Base-by-base conservation (phyloP, 441 rosid genomes). In the Populus hybrid region DNA sequence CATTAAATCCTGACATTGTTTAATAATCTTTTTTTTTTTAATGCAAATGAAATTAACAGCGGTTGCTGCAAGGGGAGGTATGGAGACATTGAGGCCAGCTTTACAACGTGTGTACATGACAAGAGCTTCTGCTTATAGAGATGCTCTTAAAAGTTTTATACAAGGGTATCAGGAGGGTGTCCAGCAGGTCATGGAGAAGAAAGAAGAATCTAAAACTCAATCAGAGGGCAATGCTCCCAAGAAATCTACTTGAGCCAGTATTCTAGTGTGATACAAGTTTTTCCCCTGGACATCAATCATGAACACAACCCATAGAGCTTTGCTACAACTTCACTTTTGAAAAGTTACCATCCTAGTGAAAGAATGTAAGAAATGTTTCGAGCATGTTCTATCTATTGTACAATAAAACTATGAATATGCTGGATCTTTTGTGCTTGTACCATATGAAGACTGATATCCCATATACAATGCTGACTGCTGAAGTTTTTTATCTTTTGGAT, bases 21-120 rank as follows among this genome's bases (percentile, higher is more conserved):
- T 69, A 16, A 14, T 50, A 50, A 14, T 14, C 20, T 9, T 0
- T 36, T 35, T 29, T 33, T 23, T 72, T 69, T 45, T 24, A 14
- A 14, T 78, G 77, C 64, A 21, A 83, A 74, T 56, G 75, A 81
- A 77, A 68, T 71, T 82, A 65, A 78, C 73, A 92, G 97, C 88
- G 56, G 90, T 94, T 76, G 99, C 99, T 86, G 93, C 97, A 59
- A 91, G 90, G 85, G 97, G 99, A 74, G 98, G 98, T 36, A 90
- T 89, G 93, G 99, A 94, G 90, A 90, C 97, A 33, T 79, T 94
- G 77, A 88, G 91, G 83, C 95, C 98, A 74, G 98, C 98, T 71
- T 90, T 90, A 84, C 98, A 93, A 79, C 88, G 93, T 73, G 74
- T 95, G 71, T 92, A 90, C 91, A 90, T 91, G 97, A 90, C 94